Evolutionary conservation across 495 filamentous ascomycete genomes (phyloP), one percentile per base, ranked within the genome.

Genomic region (Penicillium nucicola): DNA sequence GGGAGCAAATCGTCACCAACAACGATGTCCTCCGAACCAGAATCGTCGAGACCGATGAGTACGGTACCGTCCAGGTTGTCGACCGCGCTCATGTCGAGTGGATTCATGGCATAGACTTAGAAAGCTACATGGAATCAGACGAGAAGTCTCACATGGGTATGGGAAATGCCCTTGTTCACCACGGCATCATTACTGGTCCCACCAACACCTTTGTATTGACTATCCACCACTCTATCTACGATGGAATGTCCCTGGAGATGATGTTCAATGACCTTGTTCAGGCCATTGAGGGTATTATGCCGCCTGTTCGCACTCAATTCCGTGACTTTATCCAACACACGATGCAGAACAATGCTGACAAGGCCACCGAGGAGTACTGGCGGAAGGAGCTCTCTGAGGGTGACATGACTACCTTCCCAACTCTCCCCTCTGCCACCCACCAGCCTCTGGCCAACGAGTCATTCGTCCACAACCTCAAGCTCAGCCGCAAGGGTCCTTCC

Each of bases 61-160:
- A 64, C 17, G 78, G 78, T 19, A 57, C 78, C n/a, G 62, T 79
- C 52, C 79, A 82, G 53, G 74, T 75, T 1, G 69, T 82, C 38
- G 34, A 45, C 36, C 47, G 41, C 9, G 43, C 32, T 20, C 22
- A 23, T 10, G 43, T 57, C 11, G 12, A 37, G 9, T 60, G 56
- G 61, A 13, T 30, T 22, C 20, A 34, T 4, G 45, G 36, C 11
- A 30, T 4, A 70, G 64, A 69, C 17, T 55, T 81, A 3, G 60
- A 57, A 4, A 40, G 20, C 13, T 59, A 78, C 52, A 58, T 80
- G 0, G 37, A 64, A 17, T 68, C 76, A 2, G 74, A 79, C 47
- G 59, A 65, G 8, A 57, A 60, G 19, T 55, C 65, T 7, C 48
- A 61, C 0, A 73, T 79, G 53, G 62, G 68, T n/a, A 67, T 75